Conservation (phyloP, 768 basidiomycete species). For the Trametes punicea region DNA sequence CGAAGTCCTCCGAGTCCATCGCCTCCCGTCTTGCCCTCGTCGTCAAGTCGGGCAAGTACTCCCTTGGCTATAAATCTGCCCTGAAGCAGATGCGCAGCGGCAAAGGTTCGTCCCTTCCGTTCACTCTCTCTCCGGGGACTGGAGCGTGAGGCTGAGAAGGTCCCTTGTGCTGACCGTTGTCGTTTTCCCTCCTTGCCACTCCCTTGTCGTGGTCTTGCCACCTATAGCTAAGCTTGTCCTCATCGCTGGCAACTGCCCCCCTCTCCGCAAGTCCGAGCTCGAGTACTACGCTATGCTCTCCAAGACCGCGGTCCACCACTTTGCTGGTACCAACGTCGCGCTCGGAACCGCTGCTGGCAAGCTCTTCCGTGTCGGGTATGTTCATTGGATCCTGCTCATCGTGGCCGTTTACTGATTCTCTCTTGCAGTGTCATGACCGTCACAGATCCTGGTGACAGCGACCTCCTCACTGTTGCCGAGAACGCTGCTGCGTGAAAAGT, state of each 20-base stretch:
- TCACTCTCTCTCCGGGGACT: constrained; percentile 74
- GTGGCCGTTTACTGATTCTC: background rate
- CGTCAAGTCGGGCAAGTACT: constrained; percentile 98
- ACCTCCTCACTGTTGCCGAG: constrained; percentile 86
- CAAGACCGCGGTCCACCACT: constrained; percentile 98
- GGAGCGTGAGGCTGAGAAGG: constrained; percentile 99
- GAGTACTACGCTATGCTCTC: constrained; percentile 99
- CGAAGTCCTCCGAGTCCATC: constrained; percentile 94
- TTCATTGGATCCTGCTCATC: constrained; percentile 7
- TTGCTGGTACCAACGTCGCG: constrained; percentile 94
- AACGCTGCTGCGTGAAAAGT: constrained; percentile 54
- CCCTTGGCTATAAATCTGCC: constrained; percentile 95
- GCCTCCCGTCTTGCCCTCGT: constrained; percentile 89
- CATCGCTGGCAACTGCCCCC: constrained; percentile 98
- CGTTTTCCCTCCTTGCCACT: constrained; percentile 20
- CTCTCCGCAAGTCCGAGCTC: constrained; percentile 97
- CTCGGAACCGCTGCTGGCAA: constrained; percentile 99
- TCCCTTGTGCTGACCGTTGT: constrained; percentile 80
- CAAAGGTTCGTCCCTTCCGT: constrained; percentile 72
- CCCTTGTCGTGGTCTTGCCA: constrained; percentile 18
- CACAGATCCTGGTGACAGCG: constrained; percentile 93
- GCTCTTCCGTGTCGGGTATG: constrained; percentile 96
- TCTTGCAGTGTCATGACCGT: constrained; percentile 91
- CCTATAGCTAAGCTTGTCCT: constrained; percentile 91
- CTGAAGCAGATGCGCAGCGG: constrained; percentile 98